Percentiles rank a stretch among this genome's conserved stretches.
These are phyloP conservation scores for Globisporangium alternatum DNA, from an alignment of 352 stramenopile genomes.

Conservation along the genomic window DNA sequence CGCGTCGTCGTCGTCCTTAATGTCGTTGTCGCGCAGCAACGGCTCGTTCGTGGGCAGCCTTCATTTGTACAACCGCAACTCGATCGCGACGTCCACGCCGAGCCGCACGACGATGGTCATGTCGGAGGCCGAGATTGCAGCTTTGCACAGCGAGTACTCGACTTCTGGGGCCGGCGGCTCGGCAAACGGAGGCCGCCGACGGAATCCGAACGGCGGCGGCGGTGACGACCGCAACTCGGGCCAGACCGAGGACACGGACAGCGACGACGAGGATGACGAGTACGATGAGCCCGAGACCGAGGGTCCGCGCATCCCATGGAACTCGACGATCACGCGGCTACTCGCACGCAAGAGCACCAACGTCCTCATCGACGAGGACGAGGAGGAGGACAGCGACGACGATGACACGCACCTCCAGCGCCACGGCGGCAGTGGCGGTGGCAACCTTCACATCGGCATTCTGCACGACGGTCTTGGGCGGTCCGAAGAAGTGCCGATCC, in stretches of 20 bases:
- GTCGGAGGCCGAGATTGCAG: conserved; percentile 15
- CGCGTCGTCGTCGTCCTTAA: conserved; percentile 1
- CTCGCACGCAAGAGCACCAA: conserved; percentile 51
- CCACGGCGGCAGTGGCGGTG: conserved; percentile 2
- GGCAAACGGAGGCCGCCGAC: not conserved
- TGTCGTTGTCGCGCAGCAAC: conserved; percentile 1
- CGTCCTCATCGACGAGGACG: conserved; percentile 56
- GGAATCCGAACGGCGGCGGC: not conserved
- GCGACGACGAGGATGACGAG: conserved; percentile 23
- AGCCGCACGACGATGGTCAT: conserved; percentile 19
- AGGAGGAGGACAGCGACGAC: conserved; percentile 42
- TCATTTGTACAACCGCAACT: conserved; percentile 22
- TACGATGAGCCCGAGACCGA: conserved; percentile 33
- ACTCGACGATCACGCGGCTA: conserved; percentile 39
- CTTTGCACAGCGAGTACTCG: conserved; percentile 8
- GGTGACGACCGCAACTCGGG: conserved; percentile 6
- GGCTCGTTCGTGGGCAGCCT: conserved; percentile 21
- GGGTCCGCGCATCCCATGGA: conserved; percentile 40
- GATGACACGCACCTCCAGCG: not conserved
- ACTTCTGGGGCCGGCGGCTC: not conserved
- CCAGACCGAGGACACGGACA: conserved; percentile 29
- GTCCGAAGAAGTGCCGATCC: conserved; percentile 47
- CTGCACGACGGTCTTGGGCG: conserved; percentile 6
- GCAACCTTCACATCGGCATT: not conserved
- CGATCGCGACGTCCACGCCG: conserved; percentile 19